A percentile compares a stretch with the other conserved stretches of the same genome.
Conservation (phyloP, 2,329 filamentous ascomycete genomes). For the Cladosporium velox region DNA sequence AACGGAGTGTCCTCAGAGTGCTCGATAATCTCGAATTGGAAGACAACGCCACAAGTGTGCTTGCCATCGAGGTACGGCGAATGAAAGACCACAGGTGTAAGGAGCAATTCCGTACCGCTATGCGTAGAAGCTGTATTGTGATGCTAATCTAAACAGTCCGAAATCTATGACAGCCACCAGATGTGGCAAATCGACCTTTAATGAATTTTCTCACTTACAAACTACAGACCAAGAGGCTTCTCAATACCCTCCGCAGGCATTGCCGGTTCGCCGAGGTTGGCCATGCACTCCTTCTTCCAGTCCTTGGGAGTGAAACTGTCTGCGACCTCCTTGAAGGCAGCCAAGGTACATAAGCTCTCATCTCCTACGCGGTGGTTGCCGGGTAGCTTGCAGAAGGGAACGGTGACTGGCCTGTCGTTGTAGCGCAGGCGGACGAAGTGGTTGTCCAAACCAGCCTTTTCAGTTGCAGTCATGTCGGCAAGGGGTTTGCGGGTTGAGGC, state of each 20-base stretch:
- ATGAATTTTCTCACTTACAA: neutral
- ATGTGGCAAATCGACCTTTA: neutral
- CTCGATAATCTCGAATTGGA: neutral
- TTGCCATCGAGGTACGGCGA: neutral
- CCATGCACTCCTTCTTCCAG: conserved; percentile 68
- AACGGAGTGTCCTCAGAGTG: neutral
- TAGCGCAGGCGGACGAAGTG: conserved; percentile 91
- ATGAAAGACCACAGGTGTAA: neutral
- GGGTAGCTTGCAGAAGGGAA: conserved; percentile 75
- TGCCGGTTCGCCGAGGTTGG: conserved; percentile 57
- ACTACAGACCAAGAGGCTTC: conserved; percentile 23
- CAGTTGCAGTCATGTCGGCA: conserved; percentile 56
- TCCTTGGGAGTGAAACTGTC: conserved; percentile 84
- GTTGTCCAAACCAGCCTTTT: conserved; percentile 64
- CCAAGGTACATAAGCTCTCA: conserved; percentile 85
- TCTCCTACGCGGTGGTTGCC: conserved; percentile 87
- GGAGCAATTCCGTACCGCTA: neutral
- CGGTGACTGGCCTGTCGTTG: conserved; percentile 78
- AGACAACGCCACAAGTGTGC: too few relatives aligned
- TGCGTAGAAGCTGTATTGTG: too few relatives aligned
- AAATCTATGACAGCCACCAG: neutral
- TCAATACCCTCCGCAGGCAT: conserved; percentile 20
- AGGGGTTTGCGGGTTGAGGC: conserved; percentile 54
- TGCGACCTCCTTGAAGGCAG: conserved; percentile 88
- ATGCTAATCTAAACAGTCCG: neutral